Evolutionary conservation across 2,329 filamentous ascomycete species (phyloP).

Genomic region (Pseudocercospora fijiensis): DNA sequence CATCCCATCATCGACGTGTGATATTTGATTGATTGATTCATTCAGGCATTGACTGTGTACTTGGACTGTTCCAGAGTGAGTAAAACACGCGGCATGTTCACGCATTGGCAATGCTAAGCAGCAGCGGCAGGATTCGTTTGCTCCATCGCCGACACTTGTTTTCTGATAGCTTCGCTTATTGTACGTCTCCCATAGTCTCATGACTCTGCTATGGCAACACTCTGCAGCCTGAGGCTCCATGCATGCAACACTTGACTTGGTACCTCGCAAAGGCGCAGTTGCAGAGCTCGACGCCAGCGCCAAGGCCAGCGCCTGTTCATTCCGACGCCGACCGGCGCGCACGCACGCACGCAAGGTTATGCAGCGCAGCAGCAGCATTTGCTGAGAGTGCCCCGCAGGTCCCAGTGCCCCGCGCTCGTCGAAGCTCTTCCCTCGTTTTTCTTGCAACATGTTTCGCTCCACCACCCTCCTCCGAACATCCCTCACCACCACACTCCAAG

Average conservation of each 20-base stretch:
- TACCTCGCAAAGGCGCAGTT: neutral
- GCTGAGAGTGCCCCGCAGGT: neutral
- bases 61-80: slow-evolving; percentile 3
- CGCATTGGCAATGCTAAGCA: slow-evolving; percentile 10
- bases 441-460: slow-evolving; percentile 16
- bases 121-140: slow-evolving; percentile 1
- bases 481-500: slow-evolving; percentile 33
- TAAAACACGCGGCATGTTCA: neutral
- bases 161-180: neutral
- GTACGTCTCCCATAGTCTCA: neutral
- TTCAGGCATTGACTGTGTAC: neutral
- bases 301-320: neutral
- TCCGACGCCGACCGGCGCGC: neutral
- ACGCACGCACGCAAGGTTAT: neutral
- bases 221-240: too few species aligned
- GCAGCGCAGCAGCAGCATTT: neutral
- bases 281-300: neutral
- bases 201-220: neutral
- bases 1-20: too few species aligned
- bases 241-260: too few species aligned
- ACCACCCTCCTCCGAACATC: slow-evolving; percentile 26
- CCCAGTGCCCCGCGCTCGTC: slow-evolving; percentile 5
- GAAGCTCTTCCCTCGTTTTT: neutral
- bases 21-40: neutral
- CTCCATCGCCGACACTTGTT: slow-evolving; percentile 4